Base-by-base conservation (phyloP, 306 rosid genomes). In the Casuarina glauca region DNA sequence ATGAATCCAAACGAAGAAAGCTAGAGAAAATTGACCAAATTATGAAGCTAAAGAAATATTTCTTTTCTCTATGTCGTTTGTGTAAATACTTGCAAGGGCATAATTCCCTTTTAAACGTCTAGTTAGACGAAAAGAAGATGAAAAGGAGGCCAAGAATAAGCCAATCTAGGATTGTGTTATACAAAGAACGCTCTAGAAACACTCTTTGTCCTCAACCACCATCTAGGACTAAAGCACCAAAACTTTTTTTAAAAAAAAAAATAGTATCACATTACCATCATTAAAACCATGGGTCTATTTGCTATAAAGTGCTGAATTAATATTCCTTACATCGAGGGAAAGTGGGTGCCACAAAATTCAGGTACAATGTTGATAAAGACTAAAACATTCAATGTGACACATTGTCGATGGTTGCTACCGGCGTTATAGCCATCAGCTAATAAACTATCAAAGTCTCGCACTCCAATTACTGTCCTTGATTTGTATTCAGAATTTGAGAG, bases 301-400 rank as follows among this genome's bases (percentile, higher is more conserved):
- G 43, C 64, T 9, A 46, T 43, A 46, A 36, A 67, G 17, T 20
- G 45, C 43, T 3, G 43, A 45, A 36, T 10, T 49, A 35, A 45
- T 53, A 50, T 49, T 61, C 38, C 36, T 51, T 52, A 63, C 60
- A 62, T 8, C 8, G 46, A 69, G 68, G 70, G 58, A 20, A 66
- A 42, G n/a, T 17, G 9, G 46, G 32, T 41, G 26, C 73, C 78
- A 75, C 50, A 75, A 73, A 42, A 50, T 53, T 41, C 49, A 79
- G 76, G 38, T 70, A 69, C 64, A 58, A 49, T 48, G 1, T 75
- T 53, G 48, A n/a, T n/a, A 11, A 8, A 13, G 32, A 70, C 26
- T 17, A 76, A 58, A 70, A 52, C 58, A 78, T 48, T 17, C 46
- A 1, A 45, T 57, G 53, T 26, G 35, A 35, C 72, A 66, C 67